Conservation (phyloP, 2,329 filamentous ascomycete species). For the Cladosporium sp. region DNA sequence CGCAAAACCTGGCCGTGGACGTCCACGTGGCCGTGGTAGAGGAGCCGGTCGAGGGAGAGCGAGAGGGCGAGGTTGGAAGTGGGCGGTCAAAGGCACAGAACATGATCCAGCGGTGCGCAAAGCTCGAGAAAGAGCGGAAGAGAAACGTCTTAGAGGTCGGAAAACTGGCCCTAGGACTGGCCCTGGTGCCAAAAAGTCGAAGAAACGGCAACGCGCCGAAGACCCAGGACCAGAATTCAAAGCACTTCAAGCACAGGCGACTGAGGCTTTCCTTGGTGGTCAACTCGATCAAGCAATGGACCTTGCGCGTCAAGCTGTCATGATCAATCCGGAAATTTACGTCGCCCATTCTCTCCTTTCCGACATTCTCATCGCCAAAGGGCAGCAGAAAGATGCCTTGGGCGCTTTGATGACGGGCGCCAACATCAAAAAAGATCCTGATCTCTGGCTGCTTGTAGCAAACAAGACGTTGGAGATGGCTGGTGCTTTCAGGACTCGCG, state of each 20-base stretch:
- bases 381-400: constrained; percentile 54
- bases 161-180: constrained; percentile 12
- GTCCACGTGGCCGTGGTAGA: constrained; percentile 16
- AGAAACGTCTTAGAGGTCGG: constrained; percentile 18
- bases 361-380: constrained; percentile 53
- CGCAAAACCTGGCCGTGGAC: constrained; percentile 2
- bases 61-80: constrained; percentile 27
- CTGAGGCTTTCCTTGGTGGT: constrained; percentile 60
- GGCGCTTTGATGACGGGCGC: constrained; percentile 56
- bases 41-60: constrained; percentile 22
- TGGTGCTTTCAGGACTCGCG: constrained; percentile 37
- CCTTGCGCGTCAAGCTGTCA: constrained; percentile 46
- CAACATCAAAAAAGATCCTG: constrained; percentile 49
- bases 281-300: constrained; percentile 58
- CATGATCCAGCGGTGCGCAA: constrained; percentile 26
- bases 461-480: constrained; percentile 49
- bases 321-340: constrained; percentile 59
- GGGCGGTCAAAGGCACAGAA: constrained; percentile 31
- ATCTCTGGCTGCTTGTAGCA: constrained; percentile 56
- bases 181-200: constrained; percentile 21
- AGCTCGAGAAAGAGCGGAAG: constrained; percentile 18
- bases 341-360: constrained; percentile 57
- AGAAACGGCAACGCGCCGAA: constrained; percentile 38
- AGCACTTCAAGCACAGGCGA: constrained; percentile 61
- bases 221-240: constrained; percentile 71